These are phyloP conservation scores for Cladophialophora exuberans DNA, from an alignment of 2,329 filamentous ascomycete species.

Conservation along the genomic window DNA sequence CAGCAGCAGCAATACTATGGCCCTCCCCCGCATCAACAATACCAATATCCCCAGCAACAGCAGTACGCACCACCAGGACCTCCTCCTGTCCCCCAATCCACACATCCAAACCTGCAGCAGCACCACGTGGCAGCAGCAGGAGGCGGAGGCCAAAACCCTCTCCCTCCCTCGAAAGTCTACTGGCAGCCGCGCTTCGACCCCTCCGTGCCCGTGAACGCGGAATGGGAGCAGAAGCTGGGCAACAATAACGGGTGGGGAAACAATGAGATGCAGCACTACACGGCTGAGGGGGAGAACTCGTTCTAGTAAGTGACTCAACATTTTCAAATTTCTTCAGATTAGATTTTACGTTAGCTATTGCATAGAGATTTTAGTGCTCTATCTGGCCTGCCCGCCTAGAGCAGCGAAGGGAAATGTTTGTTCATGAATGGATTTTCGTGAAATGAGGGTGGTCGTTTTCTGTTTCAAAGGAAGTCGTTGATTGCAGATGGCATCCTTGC, in stretches of 20 bases:
- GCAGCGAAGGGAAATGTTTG: no score
- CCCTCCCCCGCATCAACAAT: conserved; percentile 12
- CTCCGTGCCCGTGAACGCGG: conserved; percentile 18
- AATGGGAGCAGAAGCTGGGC: conserved; percentile 33
- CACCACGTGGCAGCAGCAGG: no score
- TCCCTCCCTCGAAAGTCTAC: conserved; percentile 21
- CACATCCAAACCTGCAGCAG: conserved; percentile 14
- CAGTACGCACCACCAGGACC: conserved; percentile 6
- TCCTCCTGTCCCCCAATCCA: conserved; percentile 24
- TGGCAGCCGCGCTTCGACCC: conserved; percentile 32
- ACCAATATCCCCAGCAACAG: background rate
- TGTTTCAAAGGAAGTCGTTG: no score
- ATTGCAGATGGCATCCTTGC: no score
- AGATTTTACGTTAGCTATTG: background rate
- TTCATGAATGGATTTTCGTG: no score
- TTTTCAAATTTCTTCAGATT: background rate
- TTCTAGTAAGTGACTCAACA: conserved; percentile 33
- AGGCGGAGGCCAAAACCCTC: conserved; percentile 2
- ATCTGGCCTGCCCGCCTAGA: no score
- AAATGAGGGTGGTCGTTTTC: no score
- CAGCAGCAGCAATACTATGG: conserved; percentile 14
- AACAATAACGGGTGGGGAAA: conserved; percentile 35
- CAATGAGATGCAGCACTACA: conserved; percentile 33
- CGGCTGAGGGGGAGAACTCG: conserved; percentile 23
- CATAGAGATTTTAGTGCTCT: background rate